A percentile compares a stretch with the other conserved stretches of the same genome.
phyloP scores from a whole-genome alignment of 352 stramenopile species.

The Stramenopiles sp. region DNA sequence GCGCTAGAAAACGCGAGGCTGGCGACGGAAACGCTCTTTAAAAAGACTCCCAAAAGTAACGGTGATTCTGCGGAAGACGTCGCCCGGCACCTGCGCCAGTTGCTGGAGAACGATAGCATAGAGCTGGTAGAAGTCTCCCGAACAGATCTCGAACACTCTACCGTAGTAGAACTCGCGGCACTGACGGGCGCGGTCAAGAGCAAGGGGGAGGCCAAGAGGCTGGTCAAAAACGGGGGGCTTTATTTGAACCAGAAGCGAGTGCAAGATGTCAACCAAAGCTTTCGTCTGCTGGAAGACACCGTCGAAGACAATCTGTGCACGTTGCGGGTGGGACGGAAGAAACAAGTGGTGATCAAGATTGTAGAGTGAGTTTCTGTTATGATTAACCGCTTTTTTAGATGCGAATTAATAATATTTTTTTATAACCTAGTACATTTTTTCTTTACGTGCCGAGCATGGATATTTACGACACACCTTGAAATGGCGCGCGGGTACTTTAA shows the following conservation, averaged over 20 bases:
- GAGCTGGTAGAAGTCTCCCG: constrained; percentile 42
- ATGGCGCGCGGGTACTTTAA: too few species aligned
- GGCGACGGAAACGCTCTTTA: constrained; percentile 32
- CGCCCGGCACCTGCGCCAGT: constrained; percentile 23
- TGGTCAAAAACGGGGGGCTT: constrained; percentile 83
- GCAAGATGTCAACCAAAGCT: neutral
- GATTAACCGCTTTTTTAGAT: too few species aligned
- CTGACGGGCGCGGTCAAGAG: constrained; percentile 58
- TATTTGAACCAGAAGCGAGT: constrained; percentile 73
- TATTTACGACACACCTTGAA: too few species aligned
- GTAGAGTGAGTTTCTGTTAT: too few species aligned
- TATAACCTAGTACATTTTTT: too few species aligned
- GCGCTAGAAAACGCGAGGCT: constrained; percentile 45
- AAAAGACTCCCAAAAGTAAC: constrained; percentile 12
- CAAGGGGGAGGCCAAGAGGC: constrained; percentile 79
- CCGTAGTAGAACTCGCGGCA: constrained; percentile 72
- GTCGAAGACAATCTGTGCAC: neutral
- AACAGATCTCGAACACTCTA: constrained; percentile 41
- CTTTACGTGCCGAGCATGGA: too few species aligned
- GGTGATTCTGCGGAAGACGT: neutral
- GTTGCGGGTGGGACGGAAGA: neutral
- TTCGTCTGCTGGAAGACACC: neutral
- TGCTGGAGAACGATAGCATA: constrained; percentile 36
- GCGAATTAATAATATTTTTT: too few species aligned
- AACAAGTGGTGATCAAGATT: neutral